Evolutionary conservation across 2,329 filamentous ascomycete genomes (phyloP).

Genomic region (Huntiella decipiens): DNA sequence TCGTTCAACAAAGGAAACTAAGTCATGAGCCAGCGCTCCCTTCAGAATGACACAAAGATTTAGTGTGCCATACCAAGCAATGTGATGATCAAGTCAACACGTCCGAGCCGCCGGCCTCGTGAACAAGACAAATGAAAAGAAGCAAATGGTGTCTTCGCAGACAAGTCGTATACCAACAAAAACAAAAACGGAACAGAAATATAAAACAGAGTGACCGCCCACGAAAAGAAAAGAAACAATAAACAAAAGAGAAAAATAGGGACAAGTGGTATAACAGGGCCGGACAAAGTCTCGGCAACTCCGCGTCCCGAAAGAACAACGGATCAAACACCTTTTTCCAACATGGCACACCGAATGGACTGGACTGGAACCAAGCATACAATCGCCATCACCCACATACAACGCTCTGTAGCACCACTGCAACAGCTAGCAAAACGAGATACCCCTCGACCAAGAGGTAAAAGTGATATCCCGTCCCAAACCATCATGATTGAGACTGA

Average conservation of each 20-base stretch:
- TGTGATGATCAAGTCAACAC: too few species aligned
- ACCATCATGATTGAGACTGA: constrained; percentile 3
- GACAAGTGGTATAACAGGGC: not conserved
- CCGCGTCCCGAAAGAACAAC: too few species aligned
- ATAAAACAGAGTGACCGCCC: constrained; percentile 2
- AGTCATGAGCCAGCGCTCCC: too few species aligned
- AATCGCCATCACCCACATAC: too few species aligned
- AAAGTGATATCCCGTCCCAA: not conserved
- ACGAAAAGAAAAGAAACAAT: not conserved
- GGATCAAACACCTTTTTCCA: too few species aligned
- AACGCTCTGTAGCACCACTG: too few species aligned
- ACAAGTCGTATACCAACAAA: constrained; percentile 11
- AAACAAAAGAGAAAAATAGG: not conserved
- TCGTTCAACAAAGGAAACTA: too few species aligned
- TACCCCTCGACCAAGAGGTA: constrained; percentile 2
- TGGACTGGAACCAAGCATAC: too few species aligned
- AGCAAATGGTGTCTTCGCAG: constrained; percentile 7
- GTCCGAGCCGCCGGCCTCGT: not conserved
- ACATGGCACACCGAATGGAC: too few species aligned
- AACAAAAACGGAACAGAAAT: constrained; percentile 1
- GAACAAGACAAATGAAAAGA: constrained; percentile 1
- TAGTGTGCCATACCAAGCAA: too few species aligned
- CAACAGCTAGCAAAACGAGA: constrained; percentile 3
- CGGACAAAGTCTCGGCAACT: too few species aligned
- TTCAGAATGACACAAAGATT: not conserved